Evolutionary conservation across 78 protist genomes (phyloP), one percentile per base, ranked within the genome.

Genomic region (Isochrysis galbana): DNA sequence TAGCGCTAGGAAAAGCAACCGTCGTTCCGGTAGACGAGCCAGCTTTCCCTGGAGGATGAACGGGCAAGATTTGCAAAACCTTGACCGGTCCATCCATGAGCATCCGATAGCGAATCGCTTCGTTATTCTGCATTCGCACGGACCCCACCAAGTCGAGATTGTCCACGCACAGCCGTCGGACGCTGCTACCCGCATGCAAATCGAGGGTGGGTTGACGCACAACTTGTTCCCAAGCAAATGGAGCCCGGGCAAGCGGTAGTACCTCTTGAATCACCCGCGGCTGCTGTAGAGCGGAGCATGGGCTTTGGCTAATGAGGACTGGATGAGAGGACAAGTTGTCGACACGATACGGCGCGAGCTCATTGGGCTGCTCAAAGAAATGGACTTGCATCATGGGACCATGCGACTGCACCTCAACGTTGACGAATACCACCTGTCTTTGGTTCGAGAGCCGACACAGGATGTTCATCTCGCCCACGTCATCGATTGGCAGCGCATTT

Each of bases 311-410:
- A 32, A 77, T 32, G 84, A 77, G 23, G 14, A 77, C 48, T 19
- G 84, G 19, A 46, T 39, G 84, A 26, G 42, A 0, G 32, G 84
- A 17, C 84, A 77, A 1, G 47, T 77, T 77, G 84, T 77, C 84
- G 84, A 77, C 46, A n/a, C 84, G 84, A 46, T 77, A 77, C 46
- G 84, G 84, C 46, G 84, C 84, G 34, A 77, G 84, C 84, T 5
- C 47, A 5, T 42, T 4, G 32, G 42, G 23, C 84, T 39, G 84
- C 42, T 10, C 46, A 3, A 46, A 10, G 29, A 77, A 39, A 46
- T 22, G 10, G 46, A 77, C 84, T 17, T 1, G 10, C 17, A 39
- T 36, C 25, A 0, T 5, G n/a, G 84, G 29, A 32, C 84, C 84
- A 32, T 2, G 29, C 34, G 39, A 2, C 32, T 39, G 44, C 84